Evolutionary conservation across 352 stramenopile genomes (phyloP), one percentile per base, ranked within the genome.

Genomic region (Phytophthora megakarya): DNA sequence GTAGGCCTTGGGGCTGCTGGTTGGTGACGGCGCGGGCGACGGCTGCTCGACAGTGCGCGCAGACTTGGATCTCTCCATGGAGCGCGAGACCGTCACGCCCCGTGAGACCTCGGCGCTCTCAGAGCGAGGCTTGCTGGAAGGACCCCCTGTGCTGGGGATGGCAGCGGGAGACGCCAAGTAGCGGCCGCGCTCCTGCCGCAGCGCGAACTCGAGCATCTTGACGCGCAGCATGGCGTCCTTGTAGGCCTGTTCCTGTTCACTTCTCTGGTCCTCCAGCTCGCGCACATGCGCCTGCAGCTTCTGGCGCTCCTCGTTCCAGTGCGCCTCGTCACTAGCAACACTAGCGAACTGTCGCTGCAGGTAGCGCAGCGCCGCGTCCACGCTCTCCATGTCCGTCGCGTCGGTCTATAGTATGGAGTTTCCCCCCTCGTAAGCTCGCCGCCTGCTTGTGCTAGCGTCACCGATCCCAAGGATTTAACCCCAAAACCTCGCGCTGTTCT

Each of bases 121-220:
- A 6, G 53, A 67, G 2, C 59, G 54, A 3, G 61, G 45, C 47
- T 70, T 80, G 3, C 22, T 63, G 22, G 19, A 28, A 45, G 53
- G 7, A 5, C 62, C 49, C 6, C 67, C 70, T 13, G 68, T 89
- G 35, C 68, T 92, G n/a, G 54, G 52, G 0, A 93, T 81, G 0
- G 82, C 83, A 12, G 84, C 82, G 1, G 85, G 81, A 12, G 85
- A 93, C 25, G 86, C 81, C 19, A 96, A 56, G 60, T 96, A 96
- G 39, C 87, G 76, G 1, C 84, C 84, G 30, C 84, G 82, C 45
- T 93, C 84, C 65, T 93, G 85, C 3, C 81, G 80, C 40, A 96
- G 65, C 47, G 87, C 87, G 61, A 93, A 96, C 51, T 96, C 85
- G 64, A 96, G 84, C 87, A 96, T 96, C 68, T 96, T 96, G 38